Percentiles rank a stretch among this genome's conserved stretches.
phyloP scores from a whole-genome alignment of 1,284 basidiomycete species.

The Tylopilus sp. region DNA sequence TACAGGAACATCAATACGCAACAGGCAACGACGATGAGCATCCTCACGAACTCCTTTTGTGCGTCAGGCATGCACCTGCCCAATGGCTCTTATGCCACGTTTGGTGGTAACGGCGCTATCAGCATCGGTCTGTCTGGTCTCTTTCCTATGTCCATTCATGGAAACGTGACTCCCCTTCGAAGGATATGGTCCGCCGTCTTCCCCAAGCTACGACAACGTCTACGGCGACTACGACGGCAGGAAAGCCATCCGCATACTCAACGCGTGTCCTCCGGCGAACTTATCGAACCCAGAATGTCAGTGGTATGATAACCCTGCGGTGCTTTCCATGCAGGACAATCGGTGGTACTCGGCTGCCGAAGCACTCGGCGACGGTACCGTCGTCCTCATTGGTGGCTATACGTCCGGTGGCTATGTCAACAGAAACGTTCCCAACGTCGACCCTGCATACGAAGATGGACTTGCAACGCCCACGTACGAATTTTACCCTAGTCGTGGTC shows the following conservation, averaged over 20 bases:
- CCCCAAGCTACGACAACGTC: conserved; percentile 39
- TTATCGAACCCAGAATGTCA: conserved; percentile 52
- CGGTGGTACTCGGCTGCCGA: conserved; percentile 88
- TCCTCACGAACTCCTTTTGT: conserved; percentile 79
- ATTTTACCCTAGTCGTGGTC: conserved; percentile 47
- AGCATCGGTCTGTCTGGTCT: conserved; percentile 39
- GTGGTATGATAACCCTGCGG: conserved; percentile 72
- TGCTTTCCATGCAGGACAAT: conserved; percentile 67
- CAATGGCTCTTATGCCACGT: conserved; percentile 57
- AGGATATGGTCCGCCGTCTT: background rate
- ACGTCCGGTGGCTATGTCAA: conserved; percentile 85
- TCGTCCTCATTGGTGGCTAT: conserved; percentile 79
- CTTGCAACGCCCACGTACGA: conserved; percentile 35
- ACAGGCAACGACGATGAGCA: conserved; percentile 58
- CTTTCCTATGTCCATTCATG: conserved; percentile 18
- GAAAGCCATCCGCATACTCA: conserved; percentile 65
- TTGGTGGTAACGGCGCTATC: conserved; percentile 74
- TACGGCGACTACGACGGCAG: conserved; percentile 66
- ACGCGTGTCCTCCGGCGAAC: conserved; percentile 59
- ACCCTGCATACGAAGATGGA: conserved; percentile 58
- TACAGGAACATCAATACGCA: conserved; percentile 36
- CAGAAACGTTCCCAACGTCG: conserved; percentile 64
- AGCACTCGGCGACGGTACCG: conserved; percentile 58
- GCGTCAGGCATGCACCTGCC: conserved; percentile 67
- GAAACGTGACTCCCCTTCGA: conserved; percentile 24